Percentiles rank a stretch among this genome's conserved stretches.
phyloP scores from a whole-genome alignment of 495 filamentous ascomycete genomes.

The Penicillium lagena region DNA sequence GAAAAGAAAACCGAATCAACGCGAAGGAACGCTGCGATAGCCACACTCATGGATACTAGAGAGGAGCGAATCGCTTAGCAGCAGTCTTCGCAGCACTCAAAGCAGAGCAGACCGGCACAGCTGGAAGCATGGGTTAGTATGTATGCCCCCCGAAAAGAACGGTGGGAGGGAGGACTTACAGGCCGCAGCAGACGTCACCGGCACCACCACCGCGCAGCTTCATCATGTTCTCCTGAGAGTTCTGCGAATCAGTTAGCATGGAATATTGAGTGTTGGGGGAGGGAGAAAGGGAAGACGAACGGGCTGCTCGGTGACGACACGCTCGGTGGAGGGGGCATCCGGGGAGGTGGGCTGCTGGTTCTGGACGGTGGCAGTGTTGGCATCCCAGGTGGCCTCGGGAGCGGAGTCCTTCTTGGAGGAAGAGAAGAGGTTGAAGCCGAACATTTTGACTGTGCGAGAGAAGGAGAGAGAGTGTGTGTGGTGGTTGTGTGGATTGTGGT shows the following conservation, averaged over 20 bases:
- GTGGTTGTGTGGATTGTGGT: background rate
- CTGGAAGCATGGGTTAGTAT: slow-evolving; percentile 14
- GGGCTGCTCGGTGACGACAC: slow-evolving; percentile 28
- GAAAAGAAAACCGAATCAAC: too few relatives aligned
- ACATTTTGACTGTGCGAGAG: slow-evolving; percentile 22
- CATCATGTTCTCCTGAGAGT: slow-evolving; percentile 31
- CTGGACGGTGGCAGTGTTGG: slow-evolving; percentile 27
- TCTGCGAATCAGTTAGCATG: slow-evolving; percentile 6
- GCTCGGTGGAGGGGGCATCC: slow-evolving; percentile 19
- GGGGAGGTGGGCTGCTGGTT: slow-evolving; percentile 29
- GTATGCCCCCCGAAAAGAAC: background rate
- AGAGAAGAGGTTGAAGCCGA: slow-evolving; percentile 21
- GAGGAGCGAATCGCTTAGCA: slow-evolving; percentile 9
- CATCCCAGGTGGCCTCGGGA: slow-evolving; percentile 21
- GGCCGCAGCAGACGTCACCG: slow-evolving; percentile 38
- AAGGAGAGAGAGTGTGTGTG: background rate
- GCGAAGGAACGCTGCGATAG: too few relatives aligned
- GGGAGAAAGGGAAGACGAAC: slow-evolving; percentile 10
- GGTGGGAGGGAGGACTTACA: slow-evolving; percentile 22
- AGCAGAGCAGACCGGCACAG: slow-evolving; percentile 37
- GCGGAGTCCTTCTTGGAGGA: slow-evolving; percentile 26
- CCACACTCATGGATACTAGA: background rate
- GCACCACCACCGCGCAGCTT: slow-evolving; percentile 38
- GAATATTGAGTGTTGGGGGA: too few relatives aligned
- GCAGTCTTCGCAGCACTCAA: slow-evolving; percentile 33